Evolutionary conservation across 78 protist genomes (phyloP), one percentile per base, ranked within the genome.

Genomic region (Tieghemostelium lacteum): DNA sequence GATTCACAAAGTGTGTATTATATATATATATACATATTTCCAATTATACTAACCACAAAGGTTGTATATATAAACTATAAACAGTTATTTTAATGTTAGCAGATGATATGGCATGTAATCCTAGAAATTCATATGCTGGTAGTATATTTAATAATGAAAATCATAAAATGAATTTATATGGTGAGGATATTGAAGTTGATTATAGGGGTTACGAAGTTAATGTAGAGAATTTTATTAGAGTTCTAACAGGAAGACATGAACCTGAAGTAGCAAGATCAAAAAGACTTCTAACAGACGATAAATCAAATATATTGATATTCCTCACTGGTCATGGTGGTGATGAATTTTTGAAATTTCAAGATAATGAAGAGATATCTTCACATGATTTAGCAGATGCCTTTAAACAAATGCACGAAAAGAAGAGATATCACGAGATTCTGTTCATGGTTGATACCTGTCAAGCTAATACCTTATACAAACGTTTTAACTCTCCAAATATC

Each of bases 311-410:
- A 5, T 42, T 98, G 33, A 65, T 98, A 4, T 98, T 88, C 77
- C 40, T 98, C 55, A 55, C 93, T 70, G 99, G 99, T 29, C 99
- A 98, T 64, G 99, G 99, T 26, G 99, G 99, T 31, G 97, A 98
- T 63, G 96, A 97, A 58, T 98, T 98, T 67, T 60, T 98, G 52
- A 98, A 77, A 86, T 97, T 98, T 61, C 99, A 97, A 83, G 99
- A 98, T 64, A 91, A 92, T 14, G 98, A 95, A 52, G 99, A 98
- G 78, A 58, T 98, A 17, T 89, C 96, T 2, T 42, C 88, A 24
- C 45, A 42, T 31, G 99, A 97, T 52, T 61, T 97, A 8, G 94
- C 97, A 17, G 98, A 98, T 52, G 94, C 96, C 17, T 83, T 98
- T 74, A 88, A 85, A 63, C 98, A 97, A 66, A 97, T 97, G 98